Evolutionary conservation across 176 grass and related monocot species (phyloP).

Genomic region (Echinochloa phyllopogon): DNA sequence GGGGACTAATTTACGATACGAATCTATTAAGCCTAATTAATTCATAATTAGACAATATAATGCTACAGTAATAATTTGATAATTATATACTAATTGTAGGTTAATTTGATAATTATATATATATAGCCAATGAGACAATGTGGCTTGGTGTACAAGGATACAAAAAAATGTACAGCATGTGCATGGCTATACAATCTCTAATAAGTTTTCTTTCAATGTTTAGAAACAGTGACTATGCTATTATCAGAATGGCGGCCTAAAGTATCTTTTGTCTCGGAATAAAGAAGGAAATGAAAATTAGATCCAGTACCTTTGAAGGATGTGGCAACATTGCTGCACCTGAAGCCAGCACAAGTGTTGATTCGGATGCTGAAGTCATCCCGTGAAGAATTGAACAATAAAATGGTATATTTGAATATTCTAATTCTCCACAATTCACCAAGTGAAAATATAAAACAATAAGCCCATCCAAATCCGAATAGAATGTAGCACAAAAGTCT

Average conservation of each 20-base stretch:
- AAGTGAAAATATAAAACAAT: slow-evolving; percentile 29
- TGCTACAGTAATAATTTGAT: no score
- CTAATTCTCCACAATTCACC: slow-evolving; percentile 6
- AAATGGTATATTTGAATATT: not conserved
- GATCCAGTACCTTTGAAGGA: slow-evolving; percentile 81
- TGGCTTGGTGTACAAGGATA: no score
- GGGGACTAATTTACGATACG: no score
- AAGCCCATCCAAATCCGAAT: not conserved
- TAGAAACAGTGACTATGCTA: not conserved
- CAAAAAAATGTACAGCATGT: no score
- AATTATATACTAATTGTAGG: no score
- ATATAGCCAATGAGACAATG: no score
- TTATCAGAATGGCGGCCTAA: not conserved
- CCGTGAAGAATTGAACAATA: slow-evolving; percentile 41
- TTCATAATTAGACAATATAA: no score
- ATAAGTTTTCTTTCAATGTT: not conserved
- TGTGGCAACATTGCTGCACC: slow-evolving; percentile 90
- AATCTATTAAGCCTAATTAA: no score
- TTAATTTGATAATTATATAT: no score
- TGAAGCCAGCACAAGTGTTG: slow-evolving; percentile 70
- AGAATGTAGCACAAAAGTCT: not conserved
- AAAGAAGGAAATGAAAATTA: slow-evolving; percentile 6
- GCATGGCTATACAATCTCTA: no score
- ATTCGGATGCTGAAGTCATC: slow-evolving; percentile 48
- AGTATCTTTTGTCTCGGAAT: not conserved